phyloP scores from a whole-genome alignment of 225 moss, liverwort and hornwort species.

The Neckera pumila region DNA sequence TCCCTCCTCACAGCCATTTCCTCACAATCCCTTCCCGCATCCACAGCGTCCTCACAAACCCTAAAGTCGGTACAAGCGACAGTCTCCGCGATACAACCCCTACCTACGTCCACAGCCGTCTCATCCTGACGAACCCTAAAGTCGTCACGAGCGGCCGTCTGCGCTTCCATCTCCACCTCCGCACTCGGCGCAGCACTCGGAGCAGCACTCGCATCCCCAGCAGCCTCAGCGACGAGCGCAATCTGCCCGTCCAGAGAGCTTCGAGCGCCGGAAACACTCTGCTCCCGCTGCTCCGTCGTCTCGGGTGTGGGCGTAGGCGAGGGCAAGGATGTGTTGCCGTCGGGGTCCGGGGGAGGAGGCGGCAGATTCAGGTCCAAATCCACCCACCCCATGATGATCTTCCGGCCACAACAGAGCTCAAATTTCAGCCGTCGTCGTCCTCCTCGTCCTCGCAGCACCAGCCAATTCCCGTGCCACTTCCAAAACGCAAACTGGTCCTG shows the following conservation, averaged over 20 bases:
- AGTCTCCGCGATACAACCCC: background rate
- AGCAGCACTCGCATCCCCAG: background rate
- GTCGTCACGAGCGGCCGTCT: background rate
- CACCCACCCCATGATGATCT: conserved; percentile 36
- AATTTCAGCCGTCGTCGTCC: background rate
- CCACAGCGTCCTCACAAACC: conserved; percentile 4
- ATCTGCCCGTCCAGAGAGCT: background rate
- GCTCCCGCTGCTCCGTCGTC: background rate
- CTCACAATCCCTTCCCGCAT: background rate
- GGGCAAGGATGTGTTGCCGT: conserved; percentile 12
- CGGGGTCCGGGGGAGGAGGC: conserved; percentile 45
- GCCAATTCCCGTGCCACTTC: background rate
- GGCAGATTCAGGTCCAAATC: conserved; percentile 56
- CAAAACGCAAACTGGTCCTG: background rate
- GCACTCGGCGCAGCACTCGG: background rate
- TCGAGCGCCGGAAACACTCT: background rate
- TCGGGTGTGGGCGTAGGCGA: conserved; percentile 14
- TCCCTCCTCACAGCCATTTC: background rate
- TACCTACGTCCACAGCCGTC: background rate
- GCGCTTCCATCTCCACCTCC: background rate
- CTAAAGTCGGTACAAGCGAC: background rate
- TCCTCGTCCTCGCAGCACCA: conserved; percentile 7
- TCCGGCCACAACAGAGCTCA: background rate
- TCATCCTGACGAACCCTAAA: background rate
- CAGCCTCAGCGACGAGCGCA: background rate